Percentiles rank a stretch among this genome's conserved stretches.
phyloP scores from a whole-genome alignment of 2,329 filamentous ascomycete genomes.

The Hymenoscyphus scutula region DNA sequence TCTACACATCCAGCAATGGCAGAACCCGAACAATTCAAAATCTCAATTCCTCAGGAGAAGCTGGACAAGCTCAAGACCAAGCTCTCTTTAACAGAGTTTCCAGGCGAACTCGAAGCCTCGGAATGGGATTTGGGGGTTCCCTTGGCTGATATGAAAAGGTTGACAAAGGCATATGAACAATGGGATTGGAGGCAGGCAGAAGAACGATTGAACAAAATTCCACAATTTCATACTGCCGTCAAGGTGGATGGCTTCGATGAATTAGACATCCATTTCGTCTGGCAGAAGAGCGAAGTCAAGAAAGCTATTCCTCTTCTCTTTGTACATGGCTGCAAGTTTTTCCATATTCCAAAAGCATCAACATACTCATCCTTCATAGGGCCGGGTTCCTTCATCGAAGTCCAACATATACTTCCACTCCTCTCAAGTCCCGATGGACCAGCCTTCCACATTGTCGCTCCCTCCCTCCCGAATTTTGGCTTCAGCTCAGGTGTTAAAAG shows the following conservation, averaged over 20 bases:
- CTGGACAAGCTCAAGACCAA: constrained; percentile 55
- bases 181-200: constrained; percentile 64
- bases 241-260: constrained; percentile 56
- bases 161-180: constrained; percentile 56
- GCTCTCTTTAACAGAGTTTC: constrained; percentile 52
- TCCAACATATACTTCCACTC: background rate
- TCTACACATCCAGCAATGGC: constrained; percentile 18
- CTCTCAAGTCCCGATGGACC: constrained; percentile 29
- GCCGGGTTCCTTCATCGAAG: background rate
- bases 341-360: constrained; percentile 7
- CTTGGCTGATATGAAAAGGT: constrained; percentile 56
- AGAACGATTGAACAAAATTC: constrained; percentile 53
- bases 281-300: constrained; percentile 49
- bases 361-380: too few species aligned
- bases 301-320: constrained; percentile 59
- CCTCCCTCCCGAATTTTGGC: constrained; percentile 54
- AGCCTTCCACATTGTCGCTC: constrained; percentile 56
- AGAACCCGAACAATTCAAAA: constrained; percentile 44
- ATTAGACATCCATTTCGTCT: constrained; percentile 63
- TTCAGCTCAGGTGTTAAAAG: constrained; percentile 45
- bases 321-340: constrained; percentile 51
- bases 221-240: constrained; percentile 56
- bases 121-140: constrained; percentile 60
- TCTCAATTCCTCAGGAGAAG: constrained; percentile 50
- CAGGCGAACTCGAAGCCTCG: constrained; percentile 52